Conservation (phyloP, 1,284 basidiomycete genomes). For the Apiotrichum siamense region DNA sequence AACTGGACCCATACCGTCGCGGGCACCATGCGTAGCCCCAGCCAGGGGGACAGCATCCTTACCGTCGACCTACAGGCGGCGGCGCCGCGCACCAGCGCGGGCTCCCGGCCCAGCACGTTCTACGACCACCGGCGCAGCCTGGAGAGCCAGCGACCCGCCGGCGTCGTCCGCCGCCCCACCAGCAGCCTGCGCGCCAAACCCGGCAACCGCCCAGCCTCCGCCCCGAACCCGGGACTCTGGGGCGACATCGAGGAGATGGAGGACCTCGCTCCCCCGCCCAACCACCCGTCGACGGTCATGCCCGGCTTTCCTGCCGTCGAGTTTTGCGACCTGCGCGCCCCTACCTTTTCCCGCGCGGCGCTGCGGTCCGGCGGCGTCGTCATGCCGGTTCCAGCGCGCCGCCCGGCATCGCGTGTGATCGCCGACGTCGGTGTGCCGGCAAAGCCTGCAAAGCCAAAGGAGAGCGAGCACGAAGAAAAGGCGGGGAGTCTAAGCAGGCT, state of each 20-base stretch:
- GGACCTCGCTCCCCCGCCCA: not conserved
- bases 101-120: not conserved
- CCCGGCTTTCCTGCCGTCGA: conserved; percentile 9
- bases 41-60: not conserved
- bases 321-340: conserved; percentile 8
- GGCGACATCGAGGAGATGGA: not conserved
- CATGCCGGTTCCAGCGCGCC: conserved; percentile 7
- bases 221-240: not conserved
- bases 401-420: not conserved
- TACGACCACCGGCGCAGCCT: not conserved
- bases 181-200: not conserved
- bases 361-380: conserved; percentile 4
- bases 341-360: conserved; percentile 8
- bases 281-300: conserved; percentile 11
- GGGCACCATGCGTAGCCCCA: not conserved
- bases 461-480: not conserved
- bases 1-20: conserved; percentile 11
- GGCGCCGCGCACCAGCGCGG: not conserved
- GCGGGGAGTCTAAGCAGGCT: not conserved
- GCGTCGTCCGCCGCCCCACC: not conserved
- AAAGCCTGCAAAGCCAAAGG: not conserved
- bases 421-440: not conserved
- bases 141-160: not conserved
- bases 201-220: not conserved
- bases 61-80: not conserved